Percentiles rank a stretch among this genome's conserved stretches.
Evolutionary conservation across 768 basidiomycete genomes (phyloP).

Genomic region (Pleurotus citrinopileatus): DNA sequence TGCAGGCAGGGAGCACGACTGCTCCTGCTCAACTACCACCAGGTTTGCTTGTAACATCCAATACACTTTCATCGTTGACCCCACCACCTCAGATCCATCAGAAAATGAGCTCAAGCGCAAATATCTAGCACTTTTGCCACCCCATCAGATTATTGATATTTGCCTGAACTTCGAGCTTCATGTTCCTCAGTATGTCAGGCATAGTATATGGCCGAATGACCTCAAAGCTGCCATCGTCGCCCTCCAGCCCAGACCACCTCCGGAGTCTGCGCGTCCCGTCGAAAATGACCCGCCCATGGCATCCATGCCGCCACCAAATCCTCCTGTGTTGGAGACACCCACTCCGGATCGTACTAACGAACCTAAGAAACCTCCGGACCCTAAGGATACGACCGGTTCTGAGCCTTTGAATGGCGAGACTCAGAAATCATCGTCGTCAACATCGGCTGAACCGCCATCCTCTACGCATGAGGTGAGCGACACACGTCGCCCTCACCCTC

Average conservation of each 20-base stretch:
- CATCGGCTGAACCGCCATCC: slow-evolving; percentile 18
- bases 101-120: slow-evolving; percentile 65
- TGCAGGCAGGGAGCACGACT: slow-evolving; percentile 49
- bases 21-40: slow-evolving; percentile 25
- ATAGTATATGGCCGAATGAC: slow-evolving; percentile 71
- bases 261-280: slow-evolving; percentile 24
- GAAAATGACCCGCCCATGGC: slow-evolving; percentile 19
- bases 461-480: slow-evolving; percentile 13
- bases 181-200: slow-evolving; percentile 61
- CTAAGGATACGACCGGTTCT: slow-evolving; percentile 12
- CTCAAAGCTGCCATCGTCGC: slow-evolving; percentile 61
- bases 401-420: slow-evolving; percentile 16
- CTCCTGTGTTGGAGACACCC: slow-evolving; percentile 15
- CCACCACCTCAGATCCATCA: slow-evolving; percentile 24
- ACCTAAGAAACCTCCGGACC: slow-evolving; percentile 18
- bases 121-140: slow-evolving; percentile 66
- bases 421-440: slow-evolving; percentile 18
- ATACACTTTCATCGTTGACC: slow-evolving; percentile 23
- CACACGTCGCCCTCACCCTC: slow-evolving; percentile 1
- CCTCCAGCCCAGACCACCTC: slow-evolving; percentile 28
- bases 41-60: slow-evolving; percentile 31
- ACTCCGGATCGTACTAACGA: slow-evolving; percentile 19
- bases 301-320: slow-evolving; percentile 18
- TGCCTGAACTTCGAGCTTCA: slow-evolving; percentile 71
- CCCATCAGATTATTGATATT: slow-evolving; percentile 75